These are phyloP conservation scores for Diplocarpon rosae DNA, from an alignment of 2,329 filamentous ascomycete species.

Conservation along the genomic window DNA sequence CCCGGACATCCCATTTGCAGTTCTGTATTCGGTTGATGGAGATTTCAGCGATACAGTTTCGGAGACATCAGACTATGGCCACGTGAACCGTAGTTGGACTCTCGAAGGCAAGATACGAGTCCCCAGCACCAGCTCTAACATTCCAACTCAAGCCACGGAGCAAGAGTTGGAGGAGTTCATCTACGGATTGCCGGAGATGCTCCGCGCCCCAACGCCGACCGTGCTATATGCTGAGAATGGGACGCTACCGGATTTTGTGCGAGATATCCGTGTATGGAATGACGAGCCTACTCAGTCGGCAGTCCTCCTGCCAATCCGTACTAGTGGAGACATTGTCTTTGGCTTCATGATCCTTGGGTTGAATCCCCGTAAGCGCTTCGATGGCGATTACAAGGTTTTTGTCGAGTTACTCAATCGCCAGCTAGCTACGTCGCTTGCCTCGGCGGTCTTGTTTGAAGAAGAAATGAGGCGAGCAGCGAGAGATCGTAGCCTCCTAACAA, in stretches of 20 bases:
- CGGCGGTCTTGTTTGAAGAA: constrained; percentile 72
- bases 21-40: constrained; percentile 26
- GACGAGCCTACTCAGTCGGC: constrained; percentile 57
- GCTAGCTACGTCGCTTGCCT: constrained; percentile 68
- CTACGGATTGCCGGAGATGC: constrained; percentile 11
- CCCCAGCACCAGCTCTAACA: background rate
- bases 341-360: constrained; percentile 71
- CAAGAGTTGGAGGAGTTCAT: constrained; percentile 8
- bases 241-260: constrained; percentile 48
- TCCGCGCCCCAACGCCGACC: constrained; percentile 11
- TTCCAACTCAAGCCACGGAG: constrained; percentile 7
- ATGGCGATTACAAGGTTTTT: constrained; percentile 71
- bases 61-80: constrained; percentile 12
- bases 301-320: constrained; percentile 58
- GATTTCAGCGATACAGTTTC: constrained; percentile 18
- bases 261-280: constrained; percentile 49
- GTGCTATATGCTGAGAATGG: constrained; percentile 28
- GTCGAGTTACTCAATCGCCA: constrained; percentile 64
- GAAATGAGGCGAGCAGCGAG: constrained; percentile 63
- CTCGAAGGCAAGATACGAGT: constrained; percentile 16
- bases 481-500: constrained; percentile 54
- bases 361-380: constrained; percentile 67
- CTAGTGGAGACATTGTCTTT: constrained; percentile 54
- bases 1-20: constrained; percentile 26
- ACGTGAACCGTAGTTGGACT: constrained; percentile 12